Conservation (phyloP, 257 asterid genomes). For the Solanum gandarillasii region DNA sequence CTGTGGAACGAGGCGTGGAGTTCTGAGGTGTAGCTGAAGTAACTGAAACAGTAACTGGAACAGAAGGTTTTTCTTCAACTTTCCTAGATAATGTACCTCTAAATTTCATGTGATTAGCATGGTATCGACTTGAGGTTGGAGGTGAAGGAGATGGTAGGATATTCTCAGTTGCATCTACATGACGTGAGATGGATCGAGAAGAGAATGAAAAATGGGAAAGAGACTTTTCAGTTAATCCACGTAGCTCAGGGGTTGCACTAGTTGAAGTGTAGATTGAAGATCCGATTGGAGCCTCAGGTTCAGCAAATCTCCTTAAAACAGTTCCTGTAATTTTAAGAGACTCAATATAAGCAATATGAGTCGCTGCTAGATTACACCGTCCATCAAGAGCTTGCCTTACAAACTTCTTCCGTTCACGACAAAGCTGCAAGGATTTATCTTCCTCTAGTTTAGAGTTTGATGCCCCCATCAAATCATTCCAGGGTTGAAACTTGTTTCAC, state of each 20-base stretch:
- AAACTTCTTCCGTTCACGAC: conserved; percentile 84
- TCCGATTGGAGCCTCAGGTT: conserved; percentile 47
- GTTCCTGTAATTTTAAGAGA: conserved; percentile 54
- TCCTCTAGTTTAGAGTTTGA: conserved; percentile 73
- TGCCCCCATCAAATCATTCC: conserved; percentile 58
- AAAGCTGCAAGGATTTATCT: conserved; percentile 84
- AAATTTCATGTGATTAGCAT: conserved; percentile 64
- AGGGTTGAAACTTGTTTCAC: neutral
- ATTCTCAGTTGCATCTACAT: conserved; percentile 33
- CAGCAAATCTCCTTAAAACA: conserved; percentile 65
- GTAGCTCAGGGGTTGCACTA: conserved; percentile 42
- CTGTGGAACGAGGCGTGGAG: conserved; percentile 45
- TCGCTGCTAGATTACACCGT: conserved; percentile 81
- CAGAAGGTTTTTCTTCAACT: conserved; percentile 69
- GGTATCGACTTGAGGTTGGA: conserved; percentile 27
- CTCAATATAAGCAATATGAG: conserved; percentile 66
- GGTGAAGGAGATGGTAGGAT: conserved; percentile 57
- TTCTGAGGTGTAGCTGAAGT: conserved; percentile 53
- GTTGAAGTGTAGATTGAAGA: conserved; percentile 32
- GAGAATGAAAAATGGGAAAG: conserved; percentile 51
- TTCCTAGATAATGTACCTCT: conserved; percentile 50
- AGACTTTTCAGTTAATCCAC: conserved; percentile 31
- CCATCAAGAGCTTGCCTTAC: conserved; percentile 94
- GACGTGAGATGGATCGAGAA: conserved; percentile 42
- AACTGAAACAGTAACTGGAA: conserved; percentile 43